A percentile compares a stretch with the other conserved stretches of the same genome.
These are phyloP conservation scores for Fusarium agapanthi DNA, from an alignment of 2,329 filamentous ascomycete genomes.

Conservation along the genomic window DNA sequence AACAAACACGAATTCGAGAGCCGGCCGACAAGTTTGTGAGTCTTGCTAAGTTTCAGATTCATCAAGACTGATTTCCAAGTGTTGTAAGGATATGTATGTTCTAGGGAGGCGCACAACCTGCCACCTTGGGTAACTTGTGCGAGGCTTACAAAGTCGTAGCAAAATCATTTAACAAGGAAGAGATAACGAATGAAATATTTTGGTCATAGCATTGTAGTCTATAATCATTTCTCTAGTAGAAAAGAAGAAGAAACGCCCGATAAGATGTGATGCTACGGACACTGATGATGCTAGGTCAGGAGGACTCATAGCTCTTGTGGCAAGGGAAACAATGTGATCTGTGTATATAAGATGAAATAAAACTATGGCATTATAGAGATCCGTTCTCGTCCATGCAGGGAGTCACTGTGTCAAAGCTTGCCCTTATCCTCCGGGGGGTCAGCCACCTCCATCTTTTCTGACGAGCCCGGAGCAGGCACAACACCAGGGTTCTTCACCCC, in stretches of 20 bases:
- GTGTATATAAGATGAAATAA: not conserved
- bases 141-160: not conserved
- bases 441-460: not conserved
- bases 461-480: too few species aligned
- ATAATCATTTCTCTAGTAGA: not conserved
- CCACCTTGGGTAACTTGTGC: not conserved
- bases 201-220: not conserved
- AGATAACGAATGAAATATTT: not conserved
- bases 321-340: not conserved
- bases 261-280: not conserved
- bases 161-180: not conserved
- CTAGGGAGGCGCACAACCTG: not conserved
- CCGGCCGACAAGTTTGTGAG: not conserved
- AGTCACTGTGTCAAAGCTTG: not conserved
- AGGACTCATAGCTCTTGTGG: too few species aligned
- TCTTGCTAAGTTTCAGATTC: not conserved
- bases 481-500: accelerated
- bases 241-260: not conserved
- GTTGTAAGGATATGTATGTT: not conserved
- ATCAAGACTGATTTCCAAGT: not conserved
- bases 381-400: not conserved
- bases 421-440: not conserved
- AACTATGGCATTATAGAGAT: not conserved
- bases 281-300: not conserved
- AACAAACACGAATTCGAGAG: not conserved